Evolutionary conservation across 768 basidiomycete genomes (phyloP), one percentile per base, ranked within the genome.

Genomic region (Rhodotorula graminis): DNA sequence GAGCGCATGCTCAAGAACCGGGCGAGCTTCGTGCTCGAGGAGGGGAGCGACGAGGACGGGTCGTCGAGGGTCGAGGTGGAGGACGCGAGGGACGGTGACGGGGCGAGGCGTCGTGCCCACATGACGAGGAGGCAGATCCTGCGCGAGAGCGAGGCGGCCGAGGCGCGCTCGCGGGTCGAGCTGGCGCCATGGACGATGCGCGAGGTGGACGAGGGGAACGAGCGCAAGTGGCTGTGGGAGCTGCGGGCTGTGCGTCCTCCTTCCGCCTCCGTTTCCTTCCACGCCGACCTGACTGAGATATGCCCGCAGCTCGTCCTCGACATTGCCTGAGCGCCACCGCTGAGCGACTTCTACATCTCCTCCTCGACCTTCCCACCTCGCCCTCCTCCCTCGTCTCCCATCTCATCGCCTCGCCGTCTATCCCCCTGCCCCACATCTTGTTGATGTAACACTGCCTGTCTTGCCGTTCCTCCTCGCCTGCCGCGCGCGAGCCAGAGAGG

Each of bases 11-110:
- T 76, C 14, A 64, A 65, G 60, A 70, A 64, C 44, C 57, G 74
- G 6, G 74, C 71, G 56, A 76, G 74, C 58, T 76, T 76, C 25
- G 71, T 72, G 4, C 47, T 76, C 49, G 66, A 65, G 31, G 74
- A 76, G 63, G 70, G 74, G 0, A 67, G 66, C 50, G 66, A 67
- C 33, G 50, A 21, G 15, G 50, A 49, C 37, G 50, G n/a, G 37
- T 53, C 15, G 57, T 27, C 40, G 42, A 16, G 37, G 37, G 37
- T 37, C 21, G 52, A 15, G 61, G 50, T 29, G 31, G 7, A n/a
- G 11, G 67, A 33, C 5, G 59, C 56, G 47, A 25, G 62, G 53
- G 19, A 29, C 37, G 25, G 67, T 50, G 50, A 37, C 3, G 33
- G 47, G 4, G 67, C 61, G 5, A 47, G 37, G 42, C 25, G 56